Conservation (phyloP, 139 green algal genomes). For the Trebouxia sp. region DNA sequence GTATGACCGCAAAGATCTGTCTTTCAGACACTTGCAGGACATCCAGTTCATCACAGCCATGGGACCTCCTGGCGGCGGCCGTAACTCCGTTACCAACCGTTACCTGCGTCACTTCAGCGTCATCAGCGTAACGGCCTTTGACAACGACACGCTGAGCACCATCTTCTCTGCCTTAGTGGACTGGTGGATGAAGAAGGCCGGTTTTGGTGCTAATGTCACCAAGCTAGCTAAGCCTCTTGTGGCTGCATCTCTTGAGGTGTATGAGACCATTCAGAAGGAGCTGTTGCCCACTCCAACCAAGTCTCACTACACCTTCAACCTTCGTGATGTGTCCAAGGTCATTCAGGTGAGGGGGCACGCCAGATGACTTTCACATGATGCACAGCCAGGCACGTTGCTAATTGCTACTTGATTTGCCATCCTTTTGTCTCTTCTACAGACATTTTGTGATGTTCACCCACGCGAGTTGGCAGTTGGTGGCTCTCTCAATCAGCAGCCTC, state of each 20-base stretch:
- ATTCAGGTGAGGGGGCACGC: constrained; percentile 61
- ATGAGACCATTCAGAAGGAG: constrained; percentile 54
- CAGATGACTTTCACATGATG: constrained; percentile 43
- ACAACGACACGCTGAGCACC: constrained; percentile 55
- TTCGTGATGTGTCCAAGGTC: constrained; percentile 80
- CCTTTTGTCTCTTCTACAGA: no score
- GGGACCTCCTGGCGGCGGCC: constrained; percentile 71
- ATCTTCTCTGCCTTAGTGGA: constrained; percentile 54
- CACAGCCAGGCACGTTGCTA: no score
- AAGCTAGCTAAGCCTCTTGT: constrained; percentile 47
- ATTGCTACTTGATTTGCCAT: no score
- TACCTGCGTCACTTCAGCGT: constrained; percentile 75
- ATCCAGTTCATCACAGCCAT: constrained; percentile 74
- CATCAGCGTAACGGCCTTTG: constrained; percentile 57
- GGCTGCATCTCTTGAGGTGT: constrained; percentile 70
- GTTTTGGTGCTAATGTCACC: constrained; percentile 37
- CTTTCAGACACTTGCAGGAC: constrained; percentile 62
- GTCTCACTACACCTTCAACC: constrained; percentile 88
- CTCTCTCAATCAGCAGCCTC: no score
- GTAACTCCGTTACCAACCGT: constrained; percentile 68
- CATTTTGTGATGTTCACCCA: no score
- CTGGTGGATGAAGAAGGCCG: constrained; percentile 29
- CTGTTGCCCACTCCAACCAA: constrained; percentile 81
- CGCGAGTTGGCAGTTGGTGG: no score
- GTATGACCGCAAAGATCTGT: constrained; percentile 58